Base-by-base conservation (phyloP, 2,329 filamentous ascomycete genomes). In the Neodidymelliopsis sp. region DNA sequence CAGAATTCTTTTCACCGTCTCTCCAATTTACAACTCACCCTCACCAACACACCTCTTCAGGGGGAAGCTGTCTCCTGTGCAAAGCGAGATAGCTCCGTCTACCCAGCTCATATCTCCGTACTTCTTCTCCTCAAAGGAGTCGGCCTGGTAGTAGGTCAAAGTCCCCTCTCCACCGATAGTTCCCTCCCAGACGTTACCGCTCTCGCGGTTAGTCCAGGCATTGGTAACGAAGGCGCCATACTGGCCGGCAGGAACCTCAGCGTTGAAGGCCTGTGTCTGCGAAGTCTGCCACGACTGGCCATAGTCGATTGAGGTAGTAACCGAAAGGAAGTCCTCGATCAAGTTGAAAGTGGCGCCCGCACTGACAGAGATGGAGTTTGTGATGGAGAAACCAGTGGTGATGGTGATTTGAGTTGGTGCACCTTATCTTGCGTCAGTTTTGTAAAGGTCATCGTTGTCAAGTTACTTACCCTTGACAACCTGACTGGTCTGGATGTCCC, bases 211-310 rank as follows among this genome's bases (percentile, higher is more conserved):
- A 15, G 64, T 73, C 59, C 55, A 60, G 4, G 62, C 69, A 58
- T 73, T 77, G 58, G 67, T 74, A 15, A 77, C 71, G 27, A 75
- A 69, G 12, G 71, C 63, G 16, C 73, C 74, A 49, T 69, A 73
- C 57, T 75, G 70, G 34, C 68, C 73, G 0, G 46, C 57, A 2
- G 74, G 72, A 0, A 77, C 68, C 4, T 47, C 55, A 39, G 67
- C 73, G 5, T 49, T 52, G 41, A 73, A 71, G 2, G 56, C 54
- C 31, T 70, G 63, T 0, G 65, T 56, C 46, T 74, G 60, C 1
- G 57, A 38, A 2, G 67, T 70, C 4, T 66, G 60, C 74, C 74
- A 77, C 2, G 62, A 56, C 23, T 56, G 27, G 11, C 50, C 53
- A 51, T 72, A 70, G 38, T 59, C 51, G 47, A 73, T 60, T 10